Evolutionary conservation across 2,329 filamentous ascomycete genomes (phyloP).

Genomic region (Fusarium avenaceum): DNA sequence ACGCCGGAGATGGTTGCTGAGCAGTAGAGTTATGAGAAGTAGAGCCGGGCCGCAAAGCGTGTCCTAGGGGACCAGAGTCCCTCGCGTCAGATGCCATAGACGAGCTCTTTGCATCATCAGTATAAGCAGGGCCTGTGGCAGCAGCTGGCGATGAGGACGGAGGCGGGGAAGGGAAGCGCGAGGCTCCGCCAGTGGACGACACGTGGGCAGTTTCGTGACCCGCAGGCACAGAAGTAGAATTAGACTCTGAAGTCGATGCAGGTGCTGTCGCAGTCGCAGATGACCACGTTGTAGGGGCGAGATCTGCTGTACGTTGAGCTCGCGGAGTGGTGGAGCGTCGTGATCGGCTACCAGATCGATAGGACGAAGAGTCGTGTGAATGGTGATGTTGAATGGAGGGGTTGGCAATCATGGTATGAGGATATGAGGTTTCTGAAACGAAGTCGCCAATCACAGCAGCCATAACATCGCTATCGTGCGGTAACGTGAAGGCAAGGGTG

Average conservation of each 20-base stretch:
- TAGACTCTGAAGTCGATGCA: slow-evolving; percentile 37
- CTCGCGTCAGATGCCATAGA: slow-evolving; percentile 64
- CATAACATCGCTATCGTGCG: slow-evolving; percentile 63
- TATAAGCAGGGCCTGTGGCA: slow-evolving; percentile 53
- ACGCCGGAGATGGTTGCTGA: slow-evolving; percentile 55
- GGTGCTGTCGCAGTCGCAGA: slow-evolving; percentile 33
- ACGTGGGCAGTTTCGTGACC: slow-evolving; percentile 45
- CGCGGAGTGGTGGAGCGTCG: slow-evolving; percentile 52
- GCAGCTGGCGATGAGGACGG: slow-evolving; percentile 65
- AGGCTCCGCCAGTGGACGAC: slow-evolving; percentile 57
- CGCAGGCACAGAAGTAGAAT: slow-evolving; percentile 41
- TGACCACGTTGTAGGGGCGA: slow-evolving; percentile 33
- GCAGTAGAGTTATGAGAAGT: slow-evolving; percentile 35
- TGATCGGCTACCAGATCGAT: slow-evolving; percentile 50
- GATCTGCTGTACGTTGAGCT: slow-evolving; percentile 44
- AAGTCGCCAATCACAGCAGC: slow-evolving; percentile 78
- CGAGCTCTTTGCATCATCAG: slow-evolving; percentile 59
- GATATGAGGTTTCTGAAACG: slow-evolving; percentile 78
- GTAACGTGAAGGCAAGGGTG: slow-evolving; percentile 9
- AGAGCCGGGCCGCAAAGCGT: slow-evolving; percentile 41
- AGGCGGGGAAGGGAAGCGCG: slow-evolving; percentile 67
- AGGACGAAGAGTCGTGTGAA: slow-evolving; percentile 57
- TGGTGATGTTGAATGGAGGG: slow-evolving; percentile 62
- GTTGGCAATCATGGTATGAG: slow-evolving; percentile 76
- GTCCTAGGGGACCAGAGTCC: slow-evolving; percentile 50